phyloP scores from a whole-genome alignment of 768 basidiomycete genomes.

The Leccinum variicolor region DNA sequence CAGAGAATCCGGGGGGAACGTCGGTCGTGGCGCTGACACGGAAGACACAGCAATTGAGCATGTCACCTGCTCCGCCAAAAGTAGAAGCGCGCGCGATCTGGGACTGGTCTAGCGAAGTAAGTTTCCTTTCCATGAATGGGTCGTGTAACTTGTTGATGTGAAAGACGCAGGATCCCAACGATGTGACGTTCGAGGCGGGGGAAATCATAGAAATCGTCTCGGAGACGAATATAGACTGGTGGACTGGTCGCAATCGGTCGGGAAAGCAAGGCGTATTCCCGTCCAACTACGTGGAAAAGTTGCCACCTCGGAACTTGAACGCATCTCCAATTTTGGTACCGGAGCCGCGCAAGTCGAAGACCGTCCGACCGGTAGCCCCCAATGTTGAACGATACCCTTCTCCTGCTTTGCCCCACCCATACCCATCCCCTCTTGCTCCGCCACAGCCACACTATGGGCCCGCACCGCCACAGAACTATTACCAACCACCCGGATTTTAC shows the following conservation, averaged over 20 bases:
- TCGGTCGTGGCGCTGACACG: conserved; percentile 21
- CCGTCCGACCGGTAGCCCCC: conserved; percentile 1
- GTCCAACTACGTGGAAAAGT: conserved; percentile 67
- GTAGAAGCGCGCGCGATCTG: conserved; percentile 30
- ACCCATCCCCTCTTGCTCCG: conserved; percentile 11
- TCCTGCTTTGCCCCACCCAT: conserved; percentile 18
- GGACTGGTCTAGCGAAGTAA: conserved; percentile 30
- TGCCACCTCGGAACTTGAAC: conserved; percentile 29
- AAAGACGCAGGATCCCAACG: conserved; percentile 60
- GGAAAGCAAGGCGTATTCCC: conserved; percentile 77
- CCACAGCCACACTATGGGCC: conserved; percentile 17
- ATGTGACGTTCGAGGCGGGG: conserved; percentile 70
- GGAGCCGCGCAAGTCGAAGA: conserved; percentile 18
- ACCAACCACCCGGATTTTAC: conserved; percentile 16
- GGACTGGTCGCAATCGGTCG: conserved; percentile 64
- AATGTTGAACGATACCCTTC: conserved; percentile 17
- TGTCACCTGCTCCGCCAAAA: conserved; percentile 25
- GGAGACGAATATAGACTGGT: conserved; percentile 90
- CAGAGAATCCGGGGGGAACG: conserved; percentile 14
- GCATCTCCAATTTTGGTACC: conserved; percentile 22
- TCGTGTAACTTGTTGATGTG: conserved; percentile 5
- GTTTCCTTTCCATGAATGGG: not conserved
- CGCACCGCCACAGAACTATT: conserved; percentile 12
- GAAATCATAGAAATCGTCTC: conserved; percentile 78
- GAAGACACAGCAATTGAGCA: conserved; percentile 17